phyloP scores from a whole-genome alignment of 805 yeast species.

The Barnettozyma salicaria region DNA sequence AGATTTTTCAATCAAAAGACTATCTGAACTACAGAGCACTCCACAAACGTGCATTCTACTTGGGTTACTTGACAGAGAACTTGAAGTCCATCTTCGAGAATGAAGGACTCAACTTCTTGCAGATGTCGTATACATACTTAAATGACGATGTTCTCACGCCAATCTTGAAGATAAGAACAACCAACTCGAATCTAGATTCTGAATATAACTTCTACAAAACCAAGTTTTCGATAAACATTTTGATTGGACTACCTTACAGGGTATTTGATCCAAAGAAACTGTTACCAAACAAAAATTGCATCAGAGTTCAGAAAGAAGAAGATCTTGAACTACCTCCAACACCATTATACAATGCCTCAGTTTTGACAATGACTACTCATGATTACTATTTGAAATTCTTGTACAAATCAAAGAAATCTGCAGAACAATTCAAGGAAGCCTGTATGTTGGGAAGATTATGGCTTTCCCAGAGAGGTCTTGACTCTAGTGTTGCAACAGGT shows the following conservation, averaged over 20 bases:
- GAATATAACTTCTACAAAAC: slow-evolving; percentile 62
- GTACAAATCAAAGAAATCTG: slow-evolving; percentile 65
- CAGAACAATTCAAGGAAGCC: slow-evolving; percentile 84
- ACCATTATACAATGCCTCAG: slow-evolving; percentile 78
- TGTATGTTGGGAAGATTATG: slow-evolving; percentile 81
- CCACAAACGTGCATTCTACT: slow-evolving; percentile 83
- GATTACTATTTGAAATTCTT: slow-evolving; percentile 69
- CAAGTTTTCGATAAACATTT: slow-evolving; percentile 62
- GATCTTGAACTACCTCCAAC: slow-evolving; percentile 57
- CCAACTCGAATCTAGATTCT: slow-evolving; percentile 37
- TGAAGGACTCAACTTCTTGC: slow-evolving; percentile 42
- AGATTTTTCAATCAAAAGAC: slow-evolving; percentile 78
- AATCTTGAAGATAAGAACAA: slow-evolving; percentile 56
- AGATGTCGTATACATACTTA: slow-evolving; percentile 57
- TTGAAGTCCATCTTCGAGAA: slow-evolving; percentile 48
- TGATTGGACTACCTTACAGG: slow-evolving; percentile 67
- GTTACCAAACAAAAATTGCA: slow-evolving; percentile 73
- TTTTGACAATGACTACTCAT: slow-evolving; percentile 62
- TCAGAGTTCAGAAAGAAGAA: slow-evolving; percentile 48
- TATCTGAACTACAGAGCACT: slow-evolving; percentile 83
- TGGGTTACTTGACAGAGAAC: slow-evolving; percentile 70
- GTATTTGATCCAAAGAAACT: slow-evolving; percentile 71
- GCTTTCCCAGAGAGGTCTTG: slow-evolving; percentile 82
- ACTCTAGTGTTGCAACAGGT: slow-evolving; percentile 53
- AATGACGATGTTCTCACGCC: slow-evolving; percentile 80